Evolutionary conservation across 164 flowering plant species (phyloP).

Genomic region (Berberis thunbergii): DNA sequence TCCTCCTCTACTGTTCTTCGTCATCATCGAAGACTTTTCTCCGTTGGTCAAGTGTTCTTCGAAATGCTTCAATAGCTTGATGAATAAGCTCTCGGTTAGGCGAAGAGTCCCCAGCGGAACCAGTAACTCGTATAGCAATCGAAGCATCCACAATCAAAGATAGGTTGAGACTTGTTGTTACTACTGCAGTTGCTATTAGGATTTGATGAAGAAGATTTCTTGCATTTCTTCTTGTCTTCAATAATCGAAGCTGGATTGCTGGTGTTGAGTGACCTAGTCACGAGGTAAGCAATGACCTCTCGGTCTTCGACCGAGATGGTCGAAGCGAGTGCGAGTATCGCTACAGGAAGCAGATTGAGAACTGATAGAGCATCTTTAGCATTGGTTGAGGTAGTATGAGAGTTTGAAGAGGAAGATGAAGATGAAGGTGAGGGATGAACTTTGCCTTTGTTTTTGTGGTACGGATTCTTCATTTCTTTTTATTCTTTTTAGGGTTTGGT

Average conservation of each 20-base stretch:
- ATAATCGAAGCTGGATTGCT: slow-evolving; percentile 8
- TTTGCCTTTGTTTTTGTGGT: slow-evolving; percentile 55
- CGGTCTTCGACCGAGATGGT: slow-evolving; percentile 50
- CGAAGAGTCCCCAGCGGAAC: slow-evolving; percentile 78
- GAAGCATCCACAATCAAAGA: slow-evolving; percentile 66
- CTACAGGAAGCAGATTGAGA: slow-evolving; percentile 50
- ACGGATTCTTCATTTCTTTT: slow-evolving; percentile 37
- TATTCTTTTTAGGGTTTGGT: background rate
- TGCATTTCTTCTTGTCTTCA: slow-evolving; percentile 26
- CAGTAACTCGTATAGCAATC: slow-evolving; percentile 72
- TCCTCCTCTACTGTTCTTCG: background rate
- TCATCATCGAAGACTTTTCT: slow-evolving; percentile 15
- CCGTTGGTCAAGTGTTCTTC: slow-evolving; percentile 47
- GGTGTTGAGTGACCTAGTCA: slow-evolving; percentile 46
- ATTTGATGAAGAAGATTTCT: slow-evolving; percentile 8
- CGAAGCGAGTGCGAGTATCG: slow-evolving; percentile 39
- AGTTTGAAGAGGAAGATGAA: slow-evolving; percentile 4
- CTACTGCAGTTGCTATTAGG: background rate
- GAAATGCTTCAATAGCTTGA: slow-evolving; percentile 67
- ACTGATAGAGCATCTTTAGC: slow-evolving; percentile 19
- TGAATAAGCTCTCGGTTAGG: slow-evolving; percentile 68
- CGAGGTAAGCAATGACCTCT: slow-evolving; percentile 64
- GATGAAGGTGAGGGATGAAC: slow-evolving; percentile 56
- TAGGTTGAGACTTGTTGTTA: slow-evolving; percentile 20
- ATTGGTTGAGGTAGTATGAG: no score